phyloP scores from a whole-genome alignment of 257 asterid species.

The Haberlea rhodopensis region DNA sequence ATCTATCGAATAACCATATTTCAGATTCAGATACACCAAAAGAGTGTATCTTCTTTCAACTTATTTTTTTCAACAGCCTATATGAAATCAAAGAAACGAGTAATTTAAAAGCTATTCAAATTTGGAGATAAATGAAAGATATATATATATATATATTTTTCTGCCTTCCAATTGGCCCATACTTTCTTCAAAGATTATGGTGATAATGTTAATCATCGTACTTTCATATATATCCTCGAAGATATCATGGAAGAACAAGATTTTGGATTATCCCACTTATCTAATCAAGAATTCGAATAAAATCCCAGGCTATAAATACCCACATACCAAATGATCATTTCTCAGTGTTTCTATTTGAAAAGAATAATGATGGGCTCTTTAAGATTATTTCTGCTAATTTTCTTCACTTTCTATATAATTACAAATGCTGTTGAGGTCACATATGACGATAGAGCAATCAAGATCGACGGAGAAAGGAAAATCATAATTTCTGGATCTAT shows the following conservation, averaged over 20 bases:
- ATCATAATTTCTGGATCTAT: constrained; percentile 39
- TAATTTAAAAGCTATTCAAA: neutral
- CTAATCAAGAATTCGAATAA: neutral
- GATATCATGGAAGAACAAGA: neutral
- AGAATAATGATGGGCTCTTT: neutral
- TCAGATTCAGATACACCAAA: too few relatives aligned
- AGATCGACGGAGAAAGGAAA: constrained; percentile 32
- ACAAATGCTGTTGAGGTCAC: constrained; percentile 28
- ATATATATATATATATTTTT: too few relatives aligned
- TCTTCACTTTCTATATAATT: neutral
- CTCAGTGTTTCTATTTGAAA: neutral
- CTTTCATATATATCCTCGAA: neutral
- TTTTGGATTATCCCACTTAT: neutral
- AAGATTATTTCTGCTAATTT: too few relatives aligned
- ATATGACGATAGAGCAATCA: constrained; percentile 36
- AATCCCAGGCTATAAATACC: neutral
- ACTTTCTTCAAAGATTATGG: too few relatives aligned
- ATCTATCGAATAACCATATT: too few relatives aligned
- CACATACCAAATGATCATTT: neutral
- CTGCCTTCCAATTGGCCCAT: too few relatives aligned
- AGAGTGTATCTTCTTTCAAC: too few relatives aligned
- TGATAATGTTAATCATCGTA: neutral
- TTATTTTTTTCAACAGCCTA: too few relatives aligned
- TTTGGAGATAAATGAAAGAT: neutral
- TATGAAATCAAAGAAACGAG: too few relatives aligned